These are phyloP conservation scores for Eucalyptus regnans DNA, from an alignment of 345 rosid species.

Conservation along the genomic window DNA sequence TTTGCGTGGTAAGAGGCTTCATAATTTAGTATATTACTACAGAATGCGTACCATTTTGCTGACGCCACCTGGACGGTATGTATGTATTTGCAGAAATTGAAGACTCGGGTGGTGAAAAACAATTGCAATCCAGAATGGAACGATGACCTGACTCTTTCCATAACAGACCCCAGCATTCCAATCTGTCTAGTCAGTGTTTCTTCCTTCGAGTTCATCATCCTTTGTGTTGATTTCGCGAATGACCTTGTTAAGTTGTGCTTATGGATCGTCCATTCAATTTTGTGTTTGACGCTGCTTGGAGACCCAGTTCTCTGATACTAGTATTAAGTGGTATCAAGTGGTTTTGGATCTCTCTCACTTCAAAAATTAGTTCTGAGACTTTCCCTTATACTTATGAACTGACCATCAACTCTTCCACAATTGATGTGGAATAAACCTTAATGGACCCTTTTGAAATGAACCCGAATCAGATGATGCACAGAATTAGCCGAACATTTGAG, in stretches of 20 bases:
- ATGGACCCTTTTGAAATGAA: background rate
- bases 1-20: background rate
- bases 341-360: accelerated
- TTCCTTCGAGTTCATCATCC: background rate
- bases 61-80: background rate
- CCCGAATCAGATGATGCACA: background rate
- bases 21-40: background rate
- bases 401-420: too few species aligned
- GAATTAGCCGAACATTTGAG: background rate
- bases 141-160: conserved; percentile 63
- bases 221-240: background rate
- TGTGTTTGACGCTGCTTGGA: background rate
- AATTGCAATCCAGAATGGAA: conserved; percentile 87
- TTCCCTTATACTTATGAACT: too few species aligned
- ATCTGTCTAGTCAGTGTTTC: conserved; percentile 42
- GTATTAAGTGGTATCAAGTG: too few species aligned
- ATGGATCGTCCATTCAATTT: background rate
- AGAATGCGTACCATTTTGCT: background rate
- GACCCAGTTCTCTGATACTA: background rate
- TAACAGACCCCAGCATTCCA: conserved; percentile 29
- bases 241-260: background rate
- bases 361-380: too few species aligned
- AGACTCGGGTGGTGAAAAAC: conserved; percentile 46
- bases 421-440: too few species aligned
- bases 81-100: conserved; percentile 37